Base-by-base conservation (phyloP, 2,329 filamentous ascomycete genomes). In the Calonectria naviculata region DNA sequence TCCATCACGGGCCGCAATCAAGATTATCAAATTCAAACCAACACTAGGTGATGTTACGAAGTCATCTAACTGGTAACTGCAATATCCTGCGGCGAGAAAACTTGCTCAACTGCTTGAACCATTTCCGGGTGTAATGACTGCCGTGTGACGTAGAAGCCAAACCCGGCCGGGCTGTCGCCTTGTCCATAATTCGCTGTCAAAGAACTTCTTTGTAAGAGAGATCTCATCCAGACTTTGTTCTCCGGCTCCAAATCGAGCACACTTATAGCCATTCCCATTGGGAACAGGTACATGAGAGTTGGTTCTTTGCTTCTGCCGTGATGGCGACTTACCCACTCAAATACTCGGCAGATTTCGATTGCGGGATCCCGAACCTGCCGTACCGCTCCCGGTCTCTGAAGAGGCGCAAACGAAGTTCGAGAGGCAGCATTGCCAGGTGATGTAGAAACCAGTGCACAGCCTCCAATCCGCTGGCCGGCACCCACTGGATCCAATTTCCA, bases 401-500 rank as follows among this genome's bases (percentile, higher is more conserved):
- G 67, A 2, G 70, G 70, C 13, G 62, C 63, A 41, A 72, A 72
- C 2, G 67, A 72, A 5, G 15, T 29, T 12, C 24, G 67, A 34
- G 58, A 41, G 2, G 63, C 54, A 13, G 61, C 34, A 13, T 49
- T 56, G 1, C 52, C 21, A 2, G 19, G 12, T 2, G 70, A 63
- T 6, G 42, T 61, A 6, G 63, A 41, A 13, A 49, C 47, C 6
- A 49, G 29, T 1, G 70, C 70, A 13, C 65, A 70, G 4, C n/a
- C n/a, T 41, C 72, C 70, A 12, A 75, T 74, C 19, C 70, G 64
- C 0, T 9, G 31, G 1, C 41, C 67, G 1, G 73, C 70, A 19
- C 72, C 56, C 5, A 73, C 24, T 13, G 72, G 73, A 24, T 75
- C 72, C 41, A 74, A 47, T 65, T 74, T 75, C 73, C 73, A 75